phyloP scores from a whole-genome alignment of 495 filamentous ascomycete genomes.

The Neurospora terricola region DNA sequence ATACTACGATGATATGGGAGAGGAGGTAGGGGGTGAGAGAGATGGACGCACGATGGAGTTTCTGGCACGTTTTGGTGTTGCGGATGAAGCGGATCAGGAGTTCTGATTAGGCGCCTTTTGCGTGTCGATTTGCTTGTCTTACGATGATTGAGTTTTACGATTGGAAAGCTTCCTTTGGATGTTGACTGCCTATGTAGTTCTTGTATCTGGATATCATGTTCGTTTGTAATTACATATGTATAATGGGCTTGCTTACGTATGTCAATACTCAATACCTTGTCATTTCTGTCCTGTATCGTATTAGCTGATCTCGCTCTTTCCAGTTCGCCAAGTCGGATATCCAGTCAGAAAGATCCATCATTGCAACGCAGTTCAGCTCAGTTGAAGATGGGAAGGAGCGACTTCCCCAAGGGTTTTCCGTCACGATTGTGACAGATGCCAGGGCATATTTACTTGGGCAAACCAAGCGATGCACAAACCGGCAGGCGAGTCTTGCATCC shows the following conservation, averaged over 20 bases:
- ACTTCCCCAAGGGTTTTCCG: too few relatives aligned
- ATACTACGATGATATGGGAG: too few relatives aligned
- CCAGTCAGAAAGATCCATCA: too few relatives aligned
- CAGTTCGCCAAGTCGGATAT: neutral
- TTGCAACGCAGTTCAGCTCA: too few relatives aligned
- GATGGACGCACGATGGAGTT: neutral
- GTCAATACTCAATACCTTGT: neutral
- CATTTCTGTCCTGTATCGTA: neutral
- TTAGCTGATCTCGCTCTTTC: neutral
- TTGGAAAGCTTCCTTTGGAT: neutral
- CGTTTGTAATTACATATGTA: neutral
- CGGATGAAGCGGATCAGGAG: neutral
- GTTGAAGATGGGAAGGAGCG: too few relatives aligned
- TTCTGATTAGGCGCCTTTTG: neutral
- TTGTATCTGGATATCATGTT: neutral
- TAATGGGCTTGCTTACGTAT: neutral
- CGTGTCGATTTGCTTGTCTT: neutral
- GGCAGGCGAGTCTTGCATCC: too few relatives aligned
- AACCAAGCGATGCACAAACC: too few relatives aligned
- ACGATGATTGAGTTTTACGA: neutral
- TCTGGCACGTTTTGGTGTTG: neutral
- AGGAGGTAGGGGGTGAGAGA: too few relatives aligned
- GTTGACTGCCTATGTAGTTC: accelerated
- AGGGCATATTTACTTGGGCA: too few relatives aligned
- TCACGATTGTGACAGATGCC: too few relatives aligned